These are phyloP conservation scores for Tylopilus felleus DNA, from an alignment of 768 basidiomycete genomes.

Conservation along the genomic window DNA sequence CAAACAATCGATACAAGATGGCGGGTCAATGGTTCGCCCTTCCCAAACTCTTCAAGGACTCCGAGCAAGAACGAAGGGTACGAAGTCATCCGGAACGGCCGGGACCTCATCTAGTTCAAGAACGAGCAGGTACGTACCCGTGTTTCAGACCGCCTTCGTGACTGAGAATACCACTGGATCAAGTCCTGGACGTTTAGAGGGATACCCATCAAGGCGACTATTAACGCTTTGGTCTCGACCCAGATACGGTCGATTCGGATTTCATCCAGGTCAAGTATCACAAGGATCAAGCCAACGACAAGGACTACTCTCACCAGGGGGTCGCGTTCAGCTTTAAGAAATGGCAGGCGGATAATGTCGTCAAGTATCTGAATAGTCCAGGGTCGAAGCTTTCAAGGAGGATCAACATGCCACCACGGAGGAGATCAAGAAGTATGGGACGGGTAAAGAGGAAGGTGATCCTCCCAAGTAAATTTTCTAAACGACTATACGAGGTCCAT, in stretches of 20 bases:
- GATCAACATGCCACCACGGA: not conserved
- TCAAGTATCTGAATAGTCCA: not conserved
- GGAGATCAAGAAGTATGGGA: not conserved
- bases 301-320: not conserved
- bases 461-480: not conserved
- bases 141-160: not conserved
- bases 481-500: not conserved
- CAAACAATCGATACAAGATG: not conserved
- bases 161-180: too few relatives aligned
- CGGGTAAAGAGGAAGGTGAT: not conserved
- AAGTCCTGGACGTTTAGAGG: too few relatives aligned
- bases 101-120: not conserved
- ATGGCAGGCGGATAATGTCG: not conserved
- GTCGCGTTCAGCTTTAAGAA: not conserved
- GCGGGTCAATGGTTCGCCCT: not conserved
- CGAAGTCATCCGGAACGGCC: too few relatives aligned
- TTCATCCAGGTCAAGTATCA: not conserved
- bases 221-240: too few relatives aligned
- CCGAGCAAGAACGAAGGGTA: too few relatives aligned
- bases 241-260: not conserved
- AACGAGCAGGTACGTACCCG: not conserved
- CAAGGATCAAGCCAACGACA: not conserved
- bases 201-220: not conserved
- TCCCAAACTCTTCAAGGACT: not conserved
- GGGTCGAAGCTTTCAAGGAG: not conserved